A percentile compares a stretch with the other conserved stretches of the same genome.
These are phyloP conservation scores for Arthrobotrys iridis DNA, from an alignment of 2,329 filamentous ascomycete genomes.

Conservation along the genomic window DNA sequence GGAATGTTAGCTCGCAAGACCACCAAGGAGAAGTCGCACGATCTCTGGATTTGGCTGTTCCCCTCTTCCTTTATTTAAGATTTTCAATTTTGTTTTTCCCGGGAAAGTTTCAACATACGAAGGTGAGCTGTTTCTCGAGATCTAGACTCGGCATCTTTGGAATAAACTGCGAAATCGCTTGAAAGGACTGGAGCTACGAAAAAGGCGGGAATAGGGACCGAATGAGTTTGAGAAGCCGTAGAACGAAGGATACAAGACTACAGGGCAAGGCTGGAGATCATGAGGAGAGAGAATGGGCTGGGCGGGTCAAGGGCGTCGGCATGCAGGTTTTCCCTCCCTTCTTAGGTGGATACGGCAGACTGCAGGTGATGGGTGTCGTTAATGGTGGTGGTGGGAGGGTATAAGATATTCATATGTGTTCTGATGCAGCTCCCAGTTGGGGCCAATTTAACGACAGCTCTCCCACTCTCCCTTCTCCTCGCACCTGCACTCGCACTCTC, in stretches of 20 bases:
- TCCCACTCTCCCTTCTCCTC: not conserved
- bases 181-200: slow-evolving; percentile 8
- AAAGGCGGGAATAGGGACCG: slow-evolving; percentile 8
- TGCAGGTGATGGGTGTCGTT: not conserved
- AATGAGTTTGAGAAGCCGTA: not conserved
- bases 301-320: slow-evolving; percentile 24
- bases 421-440: slow-evolving; percentile 29
- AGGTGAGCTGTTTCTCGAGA: slow-evolving; percentile 82
- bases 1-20: slow-evolving; percentile 31
- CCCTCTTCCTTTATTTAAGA: not conserved
- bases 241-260: slow-evolving; percentile 13
- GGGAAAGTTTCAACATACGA: slow-evolving; percentile 68
- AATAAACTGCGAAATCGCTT: slow-evolving; percentile 1
- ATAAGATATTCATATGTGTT: slow-evolving; percentile 5
- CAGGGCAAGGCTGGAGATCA: slow-evolving; percentile 24
- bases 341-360: not conserved
- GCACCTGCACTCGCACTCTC: not conserved
- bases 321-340: slow-evolving; percentile 23
- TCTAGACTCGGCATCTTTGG: slow-evolving; percentile 67
- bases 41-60: not conserved
- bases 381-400: slow-evolving; percentile 21
- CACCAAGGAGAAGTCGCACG: not conserved
- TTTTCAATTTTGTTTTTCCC: not conserved
- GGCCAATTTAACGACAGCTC: slow-evolving; percentile 23
- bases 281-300: slow-evolving; percentile 24